These are phyloP conservation scores for Trichocomaceae sp. DNA, from an alignment of 2,329 filamentous ascomycete genomes.

Conservation along the genomic window DNA sequence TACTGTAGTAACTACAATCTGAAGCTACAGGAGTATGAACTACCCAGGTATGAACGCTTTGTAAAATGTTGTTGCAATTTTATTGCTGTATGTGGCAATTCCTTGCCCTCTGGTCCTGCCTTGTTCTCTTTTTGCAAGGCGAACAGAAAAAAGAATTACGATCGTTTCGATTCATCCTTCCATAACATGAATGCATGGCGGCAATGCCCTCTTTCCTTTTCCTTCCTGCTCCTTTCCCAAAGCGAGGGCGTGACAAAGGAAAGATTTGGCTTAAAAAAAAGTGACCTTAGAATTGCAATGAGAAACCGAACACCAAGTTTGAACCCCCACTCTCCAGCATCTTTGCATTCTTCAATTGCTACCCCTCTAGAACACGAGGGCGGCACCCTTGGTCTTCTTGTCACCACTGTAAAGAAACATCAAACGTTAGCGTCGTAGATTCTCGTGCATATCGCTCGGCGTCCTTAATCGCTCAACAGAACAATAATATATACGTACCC, in stretches of 20 bases:
- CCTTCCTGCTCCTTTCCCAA: background rate
- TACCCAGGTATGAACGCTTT: too few species aligned
- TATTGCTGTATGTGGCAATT: constrained; percentile 12
- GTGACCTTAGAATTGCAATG: constrained; percentile 12
- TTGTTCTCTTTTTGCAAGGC: constrained; percentile 11
- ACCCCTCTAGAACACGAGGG: constrained; percentile 91
- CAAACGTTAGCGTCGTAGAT: constrained; percentile 38
- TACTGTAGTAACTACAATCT: too few species aligned
- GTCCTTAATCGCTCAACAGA: too few species aligned
- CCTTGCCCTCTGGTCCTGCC: constrained; percentile 5
- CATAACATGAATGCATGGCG: constrained; percentile 13
- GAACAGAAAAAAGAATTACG: background rate
- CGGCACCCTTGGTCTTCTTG: constrained; percentile 99
- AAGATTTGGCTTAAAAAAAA: constrained; percentile 3
- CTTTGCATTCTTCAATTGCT: constrained; percentile 7
- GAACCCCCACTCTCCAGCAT: constrained; percentile 6
- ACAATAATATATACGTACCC: constrained; percentile 71
- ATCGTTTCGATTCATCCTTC: constrained; percentile 7
- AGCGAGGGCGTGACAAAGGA: constrained; percentile 2
- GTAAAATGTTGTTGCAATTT: constrained; percentile 11
- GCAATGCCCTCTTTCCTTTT: constrained; percentile 5
- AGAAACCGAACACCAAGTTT: constrained; percentile 13
- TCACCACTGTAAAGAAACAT: constrained; percentile 68
- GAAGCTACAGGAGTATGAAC: background rate
- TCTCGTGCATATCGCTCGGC: background rate